These are phyloP conservation scores for Carex sylvatica DNA, from an alignment of 202 grass and related monocot genomes.

Conservation along the genomic window DNA sequence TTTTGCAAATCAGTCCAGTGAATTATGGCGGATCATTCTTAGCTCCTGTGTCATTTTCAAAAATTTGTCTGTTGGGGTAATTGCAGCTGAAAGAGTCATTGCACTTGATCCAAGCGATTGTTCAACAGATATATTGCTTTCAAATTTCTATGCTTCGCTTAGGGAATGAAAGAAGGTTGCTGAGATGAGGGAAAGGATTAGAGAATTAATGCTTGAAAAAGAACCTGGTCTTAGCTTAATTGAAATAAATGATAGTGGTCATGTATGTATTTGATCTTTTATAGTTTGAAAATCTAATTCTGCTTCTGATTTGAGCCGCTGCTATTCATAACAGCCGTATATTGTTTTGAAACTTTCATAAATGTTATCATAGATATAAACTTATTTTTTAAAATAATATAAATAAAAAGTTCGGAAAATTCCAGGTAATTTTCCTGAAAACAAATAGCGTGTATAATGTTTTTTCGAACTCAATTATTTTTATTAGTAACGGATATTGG, in stretches of 20 bases:
- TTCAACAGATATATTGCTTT: conserved; percentile 72
- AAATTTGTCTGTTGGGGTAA: conserved; percentile 49
- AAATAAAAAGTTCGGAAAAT: too few relatives aligned
- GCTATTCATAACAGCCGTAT: too few relatives aligned
- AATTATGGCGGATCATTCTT: conserved; percentile 72
- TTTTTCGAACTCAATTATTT: too few relatives aligned
- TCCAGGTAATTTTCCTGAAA: too few relatives aligned
- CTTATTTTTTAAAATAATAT: too few relatives aligned
- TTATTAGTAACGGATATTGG: too few relatives aligned
- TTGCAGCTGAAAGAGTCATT: conserved; percentile 49
- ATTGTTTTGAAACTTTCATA: too few relatives aligned
- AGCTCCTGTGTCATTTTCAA: conserved; percentile 63
- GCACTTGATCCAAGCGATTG: conserved; percentile 56
- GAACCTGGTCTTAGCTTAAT: too few relatives aligned
- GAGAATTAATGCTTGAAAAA: conserved; percentile 35
- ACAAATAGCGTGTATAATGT: too few relatives aligned
- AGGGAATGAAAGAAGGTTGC: conserved; percentile 62
- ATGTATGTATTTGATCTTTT: neutral
- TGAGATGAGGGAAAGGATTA: conserved; percentile 69
- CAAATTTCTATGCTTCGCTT: conserved; percentile 73
- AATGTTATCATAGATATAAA: too few relatives aligned
- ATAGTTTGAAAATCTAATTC: too few relatives aligned
- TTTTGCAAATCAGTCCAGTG: conserved; percentile 43
- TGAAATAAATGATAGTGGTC: conserved; percentile 49
- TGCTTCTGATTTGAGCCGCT: too few relatives aligned